Base-by-base conservation (phyloP, 1,284 basidiomycete species). In the Cryptococcus jaspeensis region DNA sequence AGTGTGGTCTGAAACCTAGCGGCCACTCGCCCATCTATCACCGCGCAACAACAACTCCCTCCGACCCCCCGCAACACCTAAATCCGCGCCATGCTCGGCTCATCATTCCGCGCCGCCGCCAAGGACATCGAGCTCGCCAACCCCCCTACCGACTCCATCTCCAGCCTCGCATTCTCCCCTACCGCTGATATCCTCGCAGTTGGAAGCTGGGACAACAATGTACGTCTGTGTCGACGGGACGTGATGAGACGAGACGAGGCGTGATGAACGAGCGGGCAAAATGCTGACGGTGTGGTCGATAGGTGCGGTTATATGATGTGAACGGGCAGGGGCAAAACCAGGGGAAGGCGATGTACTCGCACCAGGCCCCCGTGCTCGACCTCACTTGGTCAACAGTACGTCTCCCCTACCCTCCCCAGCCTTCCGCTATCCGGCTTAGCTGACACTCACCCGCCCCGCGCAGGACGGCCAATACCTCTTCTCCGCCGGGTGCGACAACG, bases 401-500 rank as follows among this genome's bases (percentile, higher is more conserved):
- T 61, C n/a, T 16, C 18, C 20, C 35, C 13, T 36, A 15, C 3
- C 9, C 13, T 15, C 16, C 32, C 3, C n/a, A 36, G 20, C 40
- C 32, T n/a, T n/a, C n/a, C n/a, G n/a, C 43, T 41, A 52, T 36
- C 45, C 2, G 7, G 9, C 23, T 41, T 51, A 23, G 28, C 45
- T 49, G 22, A 32, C 22, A 18, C 35, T 32, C 44, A 42, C 37
- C n/a, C 39, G 36, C 46, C 18, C 46, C 20, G 25, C 11, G 3
- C 58, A 79, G 87, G 89, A 91, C 61, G 90, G 90, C 35, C 86
- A 81, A 66, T 89, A 89, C 73, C 80, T 92, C 36, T 84, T 93
- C 66, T 91, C 89, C 18, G 87, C 86, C n/a, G 90, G 90, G 40
- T 88, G 87, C 38, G 92, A 95, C 79, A 91, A 91, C 73, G 86